Conservation (phyloP, 306 rosid species). For the Luffa aegyptiaca region DNA sequence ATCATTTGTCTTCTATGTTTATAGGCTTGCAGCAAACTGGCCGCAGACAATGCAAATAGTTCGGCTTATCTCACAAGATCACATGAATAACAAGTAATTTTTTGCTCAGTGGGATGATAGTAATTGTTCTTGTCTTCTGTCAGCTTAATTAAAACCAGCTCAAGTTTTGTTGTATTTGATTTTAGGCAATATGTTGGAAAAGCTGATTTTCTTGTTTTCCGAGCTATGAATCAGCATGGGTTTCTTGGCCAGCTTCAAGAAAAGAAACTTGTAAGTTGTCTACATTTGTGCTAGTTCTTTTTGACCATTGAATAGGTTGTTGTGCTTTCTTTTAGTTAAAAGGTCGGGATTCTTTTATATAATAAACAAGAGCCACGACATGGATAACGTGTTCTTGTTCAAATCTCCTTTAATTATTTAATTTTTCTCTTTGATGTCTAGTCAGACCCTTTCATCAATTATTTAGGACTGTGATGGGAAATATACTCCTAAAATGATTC, state of each 20-base stretch:
- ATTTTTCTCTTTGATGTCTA: not conserved
- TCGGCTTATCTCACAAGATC: conserved; percentile 92
- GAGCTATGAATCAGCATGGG: conserved; percentile 91
- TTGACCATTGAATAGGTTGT: not conserved
- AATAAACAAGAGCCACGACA: no score
- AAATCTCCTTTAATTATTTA: not conserved
- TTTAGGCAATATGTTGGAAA: conserved; percentile 88
- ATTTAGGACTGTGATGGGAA: not conserved
- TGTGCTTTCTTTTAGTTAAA: not conserved
- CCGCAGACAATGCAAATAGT: conserved; percentile 83
- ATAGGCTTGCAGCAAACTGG: conserved; percentile 98
- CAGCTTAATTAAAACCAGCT: not conserved
- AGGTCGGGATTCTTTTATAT: not conserved
- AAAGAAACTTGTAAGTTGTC: conserved; percentile 72
- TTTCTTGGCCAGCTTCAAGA: conserved; percentile 94
- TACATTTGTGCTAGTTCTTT: not conserved
- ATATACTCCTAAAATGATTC: not conserved
- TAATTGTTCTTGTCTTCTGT: not conserved
- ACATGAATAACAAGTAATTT: conserved; percentile 87
- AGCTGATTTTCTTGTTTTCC: conserved; percentile 93
- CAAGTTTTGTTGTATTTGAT: conserved; percentile 11
- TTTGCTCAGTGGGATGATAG: not conserved
- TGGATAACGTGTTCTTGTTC: not conserved
- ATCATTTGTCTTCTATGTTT: conserved; percentile 13
- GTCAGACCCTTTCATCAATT: not conserved